Conservation (phyloP, 1,284 basidiomycete genomes). For the Amylostereum areolatum region DNA sequence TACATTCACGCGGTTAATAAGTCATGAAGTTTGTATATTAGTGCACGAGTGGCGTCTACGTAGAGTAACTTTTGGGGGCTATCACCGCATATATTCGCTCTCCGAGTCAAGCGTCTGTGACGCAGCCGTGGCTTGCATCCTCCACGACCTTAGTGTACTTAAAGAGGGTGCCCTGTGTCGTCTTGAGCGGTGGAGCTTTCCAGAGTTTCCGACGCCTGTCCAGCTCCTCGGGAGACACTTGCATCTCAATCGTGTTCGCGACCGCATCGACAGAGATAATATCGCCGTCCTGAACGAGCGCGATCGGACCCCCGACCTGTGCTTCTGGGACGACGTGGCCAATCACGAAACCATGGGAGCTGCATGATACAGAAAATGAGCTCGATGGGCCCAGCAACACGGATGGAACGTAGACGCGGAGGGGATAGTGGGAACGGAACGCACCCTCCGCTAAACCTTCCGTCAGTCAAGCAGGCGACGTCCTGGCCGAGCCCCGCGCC, state of each 20-base stretch:
- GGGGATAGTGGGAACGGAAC: slow-evolving; percentile 20
- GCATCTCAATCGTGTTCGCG: slow-evolving; percentile 75
- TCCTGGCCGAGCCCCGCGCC: slow-evolving; percentile 89
- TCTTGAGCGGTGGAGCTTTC: slow-evolving; percentile 83
- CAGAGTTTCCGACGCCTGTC: slow-evolving; percentile 61
- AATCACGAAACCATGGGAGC: slow-evolving; percentile 87
- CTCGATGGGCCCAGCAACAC: slow-evolving; percentile 1
- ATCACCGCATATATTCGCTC: too few species aligned
- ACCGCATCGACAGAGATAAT: slow-evolving; percentile 81
- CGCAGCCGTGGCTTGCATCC: slow-evolving; percentile 85
- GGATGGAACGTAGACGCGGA: slow-evolving; percentile 5
- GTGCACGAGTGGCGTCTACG: too few species aligned
- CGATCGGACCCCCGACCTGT: slow-evolving; percentile 87
- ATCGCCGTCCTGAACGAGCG: slow-evolving; percentile 85
- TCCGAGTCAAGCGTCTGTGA: slow-evolving; percentile 66
- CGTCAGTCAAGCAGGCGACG: slow-evolving; percentile 90
- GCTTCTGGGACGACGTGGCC: slow-evolving; percentile 92
- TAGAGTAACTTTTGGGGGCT: too few species aligned
- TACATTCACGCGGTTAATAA: slow-evolving; percentile 24
- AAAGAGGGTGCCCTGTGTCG: slow-evolving; percentile 76
- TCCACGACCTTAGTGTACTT: slow-evolving; percentile 84
- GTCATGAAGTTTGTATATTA: background rate
- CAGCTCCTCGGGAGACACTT: slow-evolving; percentile 68
- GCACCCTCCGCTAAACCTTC: slow-evolving; percentile 90
- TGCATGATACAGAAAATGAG: slow-evolving; percentile 17